These are phyloP conservation scores for Saccharomycopsis schoenii DNA, from an alignment of 805 yeast species.

Conservation along the genomic window DNA sequence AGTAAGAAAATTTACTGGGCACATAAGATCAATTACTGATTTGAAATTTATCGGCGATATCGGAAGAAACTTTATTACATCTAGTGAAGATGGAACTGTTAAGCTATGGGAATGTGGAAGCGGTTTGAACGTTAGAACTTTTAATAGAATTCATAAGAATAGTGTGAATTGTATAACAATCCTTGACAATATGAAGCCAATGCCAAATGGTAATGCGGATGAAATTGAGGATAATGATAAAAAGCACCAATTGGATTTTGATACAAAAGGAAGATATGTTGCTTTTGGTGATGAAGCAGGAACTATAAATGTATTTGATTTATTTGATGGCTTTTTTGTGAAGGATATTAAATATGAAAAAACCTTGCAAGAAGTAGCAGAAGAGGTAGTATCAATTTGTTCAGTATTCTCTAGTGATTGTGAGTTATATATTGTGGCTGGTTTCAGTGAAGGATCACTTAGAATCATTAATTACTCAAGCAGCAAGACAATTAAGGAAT, in stretches of 20 bases:
- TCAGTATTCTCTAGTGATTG: not conserved
- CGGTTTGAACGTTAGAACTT: conserved; percentile 35
- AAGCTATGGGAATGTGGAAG: conserved; percentile 63
- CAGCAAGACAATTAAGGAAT: conserved; percentile 8
- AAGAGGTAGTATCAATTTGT: not conserved
- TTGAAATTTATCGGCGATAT: conserved; percentile 40
- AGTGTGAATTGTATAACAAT: conserved; percentile 28
- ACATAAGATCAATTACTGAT: conserved; percentile 38
- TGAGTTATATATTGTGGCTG: not conserved
- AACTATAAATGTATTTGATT: conserved; percentile 33
- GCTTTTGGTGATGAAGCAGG: conserved; percentile 35
- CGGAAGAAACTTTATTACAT: conserved; percentile 58
- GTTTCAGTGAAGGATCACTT: not conserved
- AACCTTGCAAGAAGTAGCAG: not conserved
- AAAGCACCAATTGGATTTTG: conserved; percentile 35
- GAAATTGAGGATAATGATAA: not conserved
- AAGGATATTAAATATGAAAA: not conserved
- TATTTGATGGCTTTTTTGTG: conserved; percentile 16
- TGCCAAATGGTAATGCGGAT: not conserved
- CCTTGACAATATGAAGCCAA: conserved; percentile 18
- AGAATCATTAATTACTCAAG: not conserved
- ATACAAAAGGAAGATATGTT: conserved; percentile 34
- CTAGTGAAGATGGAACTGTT: conserved; percentile 45
- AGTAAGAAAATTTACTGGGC: conserved; percentile 44
- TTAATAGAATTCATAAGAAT: conserved; percentile 28